Conservation (phyloP, 352 stramenopile species). For the Globisporangium irregulare region DNA sequence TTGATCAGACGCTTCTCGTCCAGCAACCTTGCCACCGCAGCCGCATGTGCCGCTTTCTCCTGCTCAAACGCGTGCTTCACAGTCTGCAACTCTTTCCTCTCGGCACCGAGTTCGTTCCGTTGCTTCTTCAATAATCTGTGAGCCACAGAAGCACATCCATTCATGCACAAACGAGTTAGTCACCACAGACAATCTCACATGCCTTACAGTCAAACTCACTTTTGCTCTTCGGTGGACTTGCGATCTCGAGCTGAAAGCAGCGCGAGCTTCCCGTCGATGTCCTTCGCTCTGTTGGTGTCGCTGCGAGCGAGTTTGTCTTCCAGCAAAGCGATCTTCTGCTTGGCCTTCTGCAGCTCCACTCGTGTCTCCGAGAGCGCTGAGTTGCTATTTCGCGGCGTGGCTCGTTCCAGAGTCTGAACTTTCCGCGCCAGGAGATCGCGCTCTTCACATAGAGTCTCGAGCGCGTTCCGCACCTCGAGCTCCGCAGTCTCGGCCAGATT, state of each 20-base stretch:
- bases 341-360: slow-evolving; percentile 52
- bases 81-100: slow-evolving; percentile 32
- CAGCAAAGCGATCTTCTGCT: slow-evolving; percentile 41
- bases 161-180: neutral
- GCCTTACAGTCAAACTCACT: slow-evolving; percentile 19
- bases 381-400: slow-evolving; percentile 13
- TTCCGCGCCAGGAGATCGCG: slow-evolving; percentile 22
- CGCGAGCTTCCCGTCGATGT: slow-evolving; percentile 35
- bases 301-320: slow-evolving; percentile 39
- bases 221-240: slow-evolving; percentile 44
- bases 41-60: slow-evolving; percentile 7
- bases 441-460: slow-evolving; percentile 23
- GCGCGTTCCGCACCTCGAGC: slow-evolving; percentile 8
- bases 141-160: neutral
- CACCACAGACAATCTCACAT: neutral
- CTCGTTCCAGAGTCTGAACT: slow-evolving; percentile 12
- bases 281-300: slow-evolving; percentile 26
- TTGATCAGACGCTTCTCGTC: slow-evolving; percentile 45
- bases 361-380: slow-evolving; percentile 29
- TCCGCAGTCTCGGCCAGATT: slow-evolving; percentile 17
- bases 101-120: slow-evolving; percentile 27
- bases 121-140: slow-evolving; percentile 43
- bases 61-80: slow-evolving; percentile 23
- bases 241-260: slow-evolving; percentile 34
- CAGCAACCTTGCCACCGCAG: slow-evolving; percentile 18